These are phyloP conservation scores for Pythium rhizo-oryzae DNA, from an alignment of 352 stramenopile genomes.

Conservation along the genomic window DNA sequence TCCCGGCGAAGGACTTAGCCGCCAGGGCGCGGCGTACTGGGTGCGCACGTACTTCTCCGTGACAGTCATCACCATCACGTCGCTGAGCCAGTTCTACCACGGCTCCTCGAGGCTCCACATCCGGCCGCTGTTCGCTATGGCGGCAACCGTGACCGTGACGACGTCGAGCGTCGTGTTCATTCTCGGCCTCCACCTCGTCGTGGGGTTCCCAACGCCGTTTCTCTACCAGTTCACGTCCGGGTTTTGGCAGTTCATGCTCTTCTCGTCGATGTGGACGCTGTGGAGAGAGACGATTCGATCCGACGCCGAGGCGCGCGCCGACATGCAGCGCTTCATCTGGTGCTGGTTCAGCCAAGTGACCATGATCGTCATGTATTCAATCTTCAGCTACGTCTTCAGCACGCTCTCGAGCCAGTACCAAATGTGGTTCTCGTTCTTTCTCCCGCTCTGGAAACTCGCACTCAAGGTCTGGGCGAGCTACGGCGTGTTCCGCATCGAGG, in stretches of 20 bases:
- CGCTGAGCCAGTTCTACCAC: conserved; percentile 9
- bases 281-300: conserved; percentile 2
- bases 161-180: background rate
- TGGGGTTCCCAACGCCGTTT: conserved; percentile 20
- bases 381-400: background rate
- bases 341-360: background rate
- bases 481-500: conserved; percentile 21
- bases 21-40: conserved; percentile 8
- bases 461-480: conserved; percentile 39
- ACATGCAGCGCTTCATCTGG: too few species aligned
- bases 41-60: background rate
- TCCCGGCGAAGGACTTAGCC: background rate
- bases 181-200: background rate
- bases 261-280: background rate
- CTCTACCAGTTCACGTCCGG: conserved; percentile 29
- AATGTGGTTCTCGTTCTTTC: conserved; percentile 17
- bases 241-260: conserved; percentile 30
- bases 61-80: background rate
- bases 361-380: background rate
- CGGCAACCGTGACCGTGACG: background rate
- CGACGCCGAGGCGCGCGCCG: background rate
- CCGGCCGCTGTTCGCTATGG: background rate
- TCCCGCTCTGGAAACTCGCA: conserved; percentile 43
- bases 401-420: background rate
- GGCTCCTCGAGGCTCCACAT: background rate